Evolutionary conservation across 2,329 filamentous ascomycete species (phyloP), one percentile per base, ranked within the genome.

Genomic region (Hymenoscyphus fraxineus): DNA sequence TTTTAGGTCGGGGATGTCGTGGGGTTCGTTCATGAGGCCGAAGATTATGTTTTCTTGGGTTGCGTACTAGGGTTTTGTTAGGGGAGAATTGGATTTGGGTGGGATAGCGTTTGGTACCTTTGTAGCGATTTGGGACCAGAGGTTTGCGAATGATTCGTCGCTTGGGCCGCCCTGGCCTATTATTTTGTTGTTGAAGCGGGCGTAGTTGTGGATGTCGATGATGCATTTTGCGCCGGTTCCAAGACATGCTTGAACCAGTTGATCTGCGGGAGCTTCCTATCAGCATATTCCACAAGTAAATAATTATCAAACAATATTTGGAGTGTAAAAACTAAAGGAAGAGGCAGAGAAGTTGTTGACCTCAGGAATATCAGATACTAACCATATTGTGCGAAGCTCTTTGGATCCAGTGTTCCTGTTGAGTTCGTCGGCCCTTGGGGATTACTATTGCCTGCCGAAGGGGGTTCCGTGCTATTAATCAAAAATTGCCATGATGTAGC

Each of bases 1-100:
- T 15, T 38, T 22, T 6, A 65, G 31, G 22, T 60, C 54, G 38
- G 73, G 74, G 68, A 89, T 79, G 88, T 71, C 57, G 41, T 65
- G 64, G 2, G 88, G 87, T 76, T 88, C 88, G 76, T 90, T 91
- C 87, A 90, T 90, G 58, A 90, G 73, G 16, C 86, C 87, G 67
- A 90, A 88, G 3, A 84, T 79, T 31, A 90, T 76, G 66, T 83
- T 85, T 55, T 79, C 73, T 59, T 85, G 76, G 7, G 72, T 72
- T 19, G 79, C 80, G 74, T 90, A 90, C 72, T 85, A 87, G 87
- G n/a, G n/a, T n/a, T n/a, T n/a, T n/a, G n/a, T n/a, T n/a, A n/a
- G n/a, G n/a, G n/a, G n/a, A n/a, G n/a, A n/a, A n/a, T n/a, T n/a
- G n/a, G n/a, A n/a, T n/a, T n/a, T n/a, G n/a, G n/a, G n/a, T n/a